These are phyloP conservation scores for Rhodotorula sphaerocarpa DNA, from an alignment of 768 basidiomycete genomes.

Conservation along the genomic window DNA sequence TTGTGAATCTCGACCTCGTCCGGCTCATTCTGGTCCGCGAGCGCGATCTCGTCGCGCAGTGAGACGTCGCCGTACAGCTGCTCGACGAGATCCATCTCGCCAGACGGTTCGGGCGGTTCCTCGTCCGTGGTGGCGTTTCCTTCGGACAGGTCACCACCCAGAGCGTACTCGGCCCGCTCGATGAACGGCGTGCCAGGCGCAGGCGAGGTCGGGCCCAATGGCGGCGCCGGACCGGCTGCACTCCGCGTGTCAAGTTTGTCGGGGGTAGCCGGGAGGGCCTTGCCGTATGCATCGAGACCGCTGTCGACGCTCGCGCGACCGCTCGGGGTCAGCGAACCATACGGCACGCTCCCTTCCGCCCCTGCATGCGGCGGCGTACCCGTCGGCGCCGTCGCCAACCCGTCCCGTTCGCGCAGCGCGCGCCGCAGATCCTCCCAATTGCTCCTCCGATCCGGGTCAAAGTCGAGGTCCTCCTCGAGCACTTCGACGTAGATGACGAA, in stretches of 20 bases:
- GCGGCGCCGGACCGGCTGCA: too few relatives aligned
- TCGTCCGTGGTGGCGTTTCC: slow-evolving; percentile 21
- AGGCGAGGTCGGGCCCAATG: not conserved
- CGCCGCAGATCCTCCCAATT: slow-evolving; percentile 74
- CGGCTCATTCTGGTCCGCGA: not conserved
- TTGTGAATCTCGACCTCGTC: slow-evolving; percentile 54
- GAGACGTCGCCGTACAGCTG: slow-evolving; percentile 80
- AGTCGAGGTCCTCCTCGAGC: slow-evolving; percentile 79
- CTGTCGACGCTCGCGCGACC: slow-evolving; percentile 18
- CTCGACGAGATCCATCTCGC: slow-evolving; percentile 94
- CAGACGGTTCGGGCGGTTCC: slow-evolving; percentile 49
- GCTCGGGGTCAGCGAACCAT: slow-evolving; percentile 16
- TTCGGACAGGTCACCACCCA: slow-evolving; percentile 35
- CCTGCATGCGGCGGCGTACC: not conserved
- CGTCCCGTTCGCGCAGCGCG: slow-evolving; percentile 46
- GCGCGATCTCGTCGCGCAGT: slow-evolving; percentile 51
- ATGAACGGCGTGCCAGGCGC: slow-evolving; percentile 13
- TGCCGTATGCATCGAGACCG: slow-evolving; percentile 13
- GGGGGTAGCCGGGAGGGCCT: not conserved
- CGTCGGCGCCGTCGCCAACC: slow-evolving; percentile 6
- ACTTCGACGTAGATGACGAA: slow-evolving; percentile 89
- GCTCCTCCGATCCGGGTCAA: slow-evolving; percentile 69
- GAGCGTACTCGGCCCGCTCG: slow-evolving; percentile 27
- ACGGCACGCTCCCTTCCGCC: slow-evolving; percentile 29
- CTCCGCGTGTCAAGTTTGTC: not conserved